These are phyloP conservation scores for Cochlearia excelsa DNA, from an alignment of 345 rosid genomes.

Conservation along the genomic window DNA sequence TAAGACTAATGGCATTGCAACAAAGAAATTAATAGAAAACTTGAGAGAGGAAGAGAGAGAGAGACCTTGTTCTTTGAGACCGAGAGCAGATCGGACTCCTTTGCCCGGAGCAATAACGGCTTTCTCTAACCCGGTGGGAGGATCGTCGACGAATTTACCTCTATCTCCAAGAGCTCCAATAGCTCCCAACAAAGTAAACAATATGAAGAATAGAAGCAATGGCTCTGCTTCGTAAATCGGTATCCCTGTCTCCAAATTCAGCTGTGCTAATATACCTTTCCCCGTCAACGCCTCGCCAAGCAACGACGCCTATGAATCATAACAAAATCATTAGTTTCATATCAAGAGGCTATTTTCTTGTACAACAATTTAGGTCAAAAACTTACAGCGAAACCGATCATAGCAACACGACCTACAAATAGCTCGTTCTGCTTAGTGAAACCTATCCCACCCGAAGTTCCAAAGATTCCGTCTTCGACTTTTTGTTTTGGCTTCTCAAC, in stretches of 20 bases:
- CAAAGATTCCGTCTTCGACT: conserved; percentile 87
- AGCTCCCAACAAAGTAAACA: conserved; percentile 91
- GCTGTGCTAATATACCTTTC: conserved; percentile 81
- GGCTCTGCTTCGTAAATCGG: conserved; percentile 98
- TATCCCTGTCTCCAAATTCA: conserved; percentile 87
- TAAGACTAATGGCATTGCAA: conserved; percentile 11
- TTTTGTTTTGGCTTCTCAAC: conserved; percentile 46
- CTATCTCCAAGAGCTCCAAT: conserved; percentile 96
- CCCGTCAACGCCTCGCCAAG: conserved; percentile 90
- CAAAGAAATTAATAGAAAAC: not conserved
- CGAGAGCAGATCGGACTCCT: conserved; percentile 58
- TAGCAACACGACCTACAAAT: conserved; percentile 98
- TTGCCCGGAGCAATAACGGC: conserved; percentile 95
- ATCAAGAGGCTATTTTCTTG: conserved; percentile 4
- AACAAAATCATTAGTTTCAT: not conserved
- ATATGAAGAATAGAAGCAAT: conserved; percentile 88
- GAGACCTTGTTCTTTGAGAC: conserved; percentile 87
- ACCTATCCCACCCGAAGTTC: conserved; percentile 96
- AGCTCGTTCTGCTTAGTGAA: conserved; percentile 93
- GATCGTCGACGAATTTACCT: conserved; percentile 80
- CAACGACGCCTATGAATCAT: conserved; percentile 62
- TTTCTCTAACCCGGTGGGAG: conserved; percentile 60
- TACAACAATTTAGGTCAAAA: not conserved
- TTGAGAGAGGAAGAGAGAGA: not conserved
- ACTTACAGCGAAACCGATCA: conserved; percentile 96